A percentile compares a stretch with the other conserved stretches of the same genome.
These are phyloP conservation scores for Daldinia sp. DNA, from an alignment of 2,329 filamentous ascomycete genomes.

Conservation along the genomic window DNA sequence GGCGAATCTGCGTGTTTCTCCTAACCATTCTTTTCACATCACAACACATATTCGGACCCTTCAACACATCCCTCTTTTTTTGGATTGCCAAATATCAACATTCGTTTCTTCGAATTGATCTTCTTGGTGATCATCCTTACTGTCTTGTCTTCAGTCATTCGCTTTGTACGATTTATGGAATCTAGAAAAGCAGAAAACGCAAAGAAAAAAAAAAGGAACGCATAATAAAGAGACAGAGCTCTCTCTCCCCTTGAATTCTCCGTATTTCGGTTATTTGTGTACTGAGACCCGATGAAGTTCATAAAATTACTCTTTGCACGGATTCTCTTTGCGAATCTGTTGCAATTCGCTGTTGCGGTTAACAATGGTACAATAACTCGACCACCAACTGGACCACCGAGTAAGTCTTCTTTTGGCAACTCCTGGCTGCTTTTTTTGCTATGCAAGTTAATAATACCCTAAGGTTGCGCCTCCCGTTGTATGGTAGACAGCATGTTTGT, in stretches of 20 bases:
- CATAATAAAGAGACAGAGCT: conserved; percentile 18
- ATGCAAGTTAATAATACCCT: conserved; percentile 20
- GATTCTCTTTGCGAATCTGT: conserved; percentile 38
- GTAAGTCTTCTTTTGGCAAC: conserved; percentile 27
- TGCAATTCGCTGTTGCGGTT: conserved; percentile 40
- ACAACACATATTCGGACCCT: conserved; percentile 27
- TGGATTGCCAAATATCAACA: conserved; percentile 58
- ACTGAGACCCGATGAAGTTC: conserved; percentile 40
- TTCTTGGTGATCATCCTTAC: conserved; percentile 51
- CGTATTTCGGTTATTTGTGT: not conserved
- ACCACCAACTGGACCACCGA: conserved; percentile 38
- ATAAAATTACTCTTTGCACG: conserved; percentile 34
- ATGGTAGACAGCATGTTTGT: conserved; percentile 52
- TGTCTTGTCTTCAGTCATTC: conserved; percentile 43
- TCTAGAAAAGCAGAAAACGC: conserved; percentile 41
- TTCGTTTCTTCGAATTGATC: conserved; percentile 45
- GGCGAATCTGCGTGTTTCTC: not conserved
- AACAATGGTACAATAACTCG: conserved; percentile 32
- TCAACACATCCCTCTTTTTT: conserved; percentile 56
- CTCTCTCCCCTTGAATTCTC: conserved; percentile 16
- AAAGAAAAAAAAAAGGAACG: conserved; percentile 27
- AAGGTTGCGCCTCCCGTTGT: conserved; percentile 50
- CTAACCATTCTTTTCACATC: conserved; percentile 10
- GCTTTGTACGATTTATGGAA: conserved; percentile 49
- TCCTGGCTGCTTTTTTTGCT: too few relatives aligned